Percentiles rank a stretch among this genome's conserved stretches.
Conservation (phyloP, 306 rosid species). For the Spatholobus suberectus region DNA sequence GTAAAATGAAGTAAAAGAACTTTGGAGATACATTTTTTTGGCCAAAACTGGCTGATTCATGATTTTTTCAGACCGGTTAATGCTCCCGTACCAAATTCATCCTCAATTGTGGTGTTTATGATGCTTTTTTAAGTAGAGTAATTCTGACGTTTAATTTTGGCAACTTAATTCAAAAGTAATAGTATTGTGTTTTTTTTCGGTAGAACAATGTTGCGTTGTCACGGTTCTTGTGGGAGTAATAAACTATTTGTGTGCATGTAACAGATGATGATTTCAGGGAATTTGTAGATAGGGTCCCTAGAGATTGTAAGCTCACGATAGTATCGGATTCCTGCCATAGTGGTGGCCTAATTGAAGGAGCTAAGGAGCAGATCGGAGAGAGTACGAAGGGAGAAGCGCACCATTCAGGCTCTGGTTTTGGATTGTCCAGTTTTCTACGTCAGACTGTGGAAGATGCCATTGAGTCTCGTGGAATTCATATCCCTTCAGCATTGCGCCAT, state of each 20-base stretch:
- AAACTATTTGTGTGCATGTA: neutral
- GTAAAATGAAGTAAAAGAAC: neutral
- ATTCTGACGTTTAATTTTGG: neutral
- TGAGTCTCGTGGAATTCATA: slow-evolving; percentile 76
- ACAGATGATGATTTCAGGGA: slow-evolving; percentile 96
- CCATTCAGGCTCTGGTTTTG: slow-evolving; percentile 53
- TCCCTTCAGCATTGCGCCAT: slow-evolving; percentile 58
- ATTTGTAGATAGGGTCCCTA: slow-evolving; percentile 66
- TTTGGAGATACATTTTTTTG: neutral
- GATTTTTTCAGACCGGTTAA: neutral
- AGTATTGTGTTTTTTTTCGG: neutral
- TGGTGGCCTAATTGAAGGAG: slow-evolving; percentile 82
- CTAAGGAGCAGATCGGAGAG: slow-evolving; percentile 89
- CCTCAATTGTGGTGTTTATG: neutral
- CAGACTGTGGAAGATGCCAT: slow-evolving; percentile 59
- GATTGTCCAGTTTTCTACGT: slow-evolving; percentile 66
- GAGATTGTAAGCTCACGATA: slow-evolving; percentile 73
- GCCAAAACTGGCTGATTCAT: no score
- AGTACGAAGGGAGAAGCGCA: slow-evolving; percentile 56
- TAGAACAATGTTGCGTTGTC: neutral
- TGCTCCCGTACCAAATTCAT: neutral
- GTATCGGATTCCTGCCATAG: slow-evolving; percentile 98
- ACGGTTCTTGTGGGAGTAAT: neutral
- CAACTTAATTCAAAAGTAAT: neutral
- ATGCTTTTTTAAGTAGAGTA: neutral